phyloP scores from a whole-genome alignment of 2,329 filamentous ascomycete genomes.

The Falciphora oryzae region DNA sequence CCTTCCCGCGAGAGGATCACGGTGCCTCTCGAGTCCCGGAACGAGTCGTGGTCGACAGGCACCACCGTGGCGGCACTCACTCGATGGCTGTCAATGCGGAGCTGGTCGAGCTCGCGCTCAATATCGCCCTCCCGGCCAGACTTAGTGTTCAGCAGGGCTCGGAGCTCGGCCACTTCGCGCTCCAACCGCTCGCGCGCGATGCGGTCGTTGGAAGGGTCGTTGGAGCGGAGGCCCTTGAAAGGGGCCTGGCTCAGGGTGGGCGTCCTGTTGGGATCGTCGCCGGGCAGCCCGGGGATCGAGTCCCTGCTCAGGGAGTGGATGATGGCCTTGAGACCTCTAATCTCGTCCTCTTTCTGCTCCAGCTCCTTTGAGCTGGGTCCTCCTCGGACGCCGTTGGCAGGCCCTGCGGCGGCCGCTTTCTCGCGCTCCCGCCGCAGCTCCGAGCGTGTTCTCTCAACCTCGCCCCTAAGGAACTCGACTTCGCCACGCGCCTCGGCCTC shows the following conservation, averaged over 20 bases:
- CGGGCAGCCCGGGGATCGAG: slow-evolving; percentile 40
- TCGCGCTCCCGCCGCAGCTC: slow-evolving; percentile 86
- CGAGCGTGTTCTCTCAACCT: slow-evolving; percentile 84
- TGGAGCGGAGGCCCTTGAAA: slow-evolving; percentile 39
- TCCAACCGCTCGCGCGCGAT: slow-evolving; percentile 65
- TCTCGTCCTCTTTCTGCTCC: slow-evolving; percentile 95
- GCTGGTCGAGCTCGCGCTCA: slow-evolving; percentile 68
- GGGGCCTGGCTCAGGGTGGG: slow-evolving; percentile 29
- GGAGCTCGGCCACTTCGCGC: slow-evolving; percentile 72
- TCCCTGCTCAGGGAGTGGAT: slow-evolving; percentile 91
- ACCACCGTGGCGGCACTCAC: slow-evolving; percentile 43
- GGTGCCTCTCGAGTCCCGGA: slow-evolving; percentile 61
- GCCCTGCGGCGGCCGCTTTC: slow-evolving; percentile 61
- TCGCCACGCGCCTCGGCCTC: slow-evolving; percentile 94
- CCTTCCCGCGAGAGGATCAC: slow-evolving; percentile 50
- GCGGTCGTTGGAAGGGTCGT: slow-evolving; percentile 49
- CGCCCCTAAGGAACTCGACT: slow-evolving; percentile 89
- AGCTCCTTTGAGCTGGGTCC: slow-evolving; percentile 58
- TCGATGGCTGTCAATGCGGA: slow-evolving; percentile 49
- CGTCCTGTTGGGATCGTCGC: slow-evolving; percentile 29
- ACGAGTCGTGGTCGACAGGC: slow-evolving; percentile 37
- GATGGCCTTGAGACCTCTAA: slow-evolving; percentile 92
- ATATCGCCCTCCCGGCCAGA: slow-evolving; percentile 73
- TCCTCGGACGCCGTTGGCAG: slow-evolving; percentile 30
- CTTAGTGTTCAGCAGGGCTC: slow-evolving; percentile 67